A percentile compares a stretch with the other conserved stretches of the same genome.
Evolutionary conservation across 2,329 filamentous ascomycete genomes (phyloP).

Genomic region (Claviceps arundinis): DNA sequence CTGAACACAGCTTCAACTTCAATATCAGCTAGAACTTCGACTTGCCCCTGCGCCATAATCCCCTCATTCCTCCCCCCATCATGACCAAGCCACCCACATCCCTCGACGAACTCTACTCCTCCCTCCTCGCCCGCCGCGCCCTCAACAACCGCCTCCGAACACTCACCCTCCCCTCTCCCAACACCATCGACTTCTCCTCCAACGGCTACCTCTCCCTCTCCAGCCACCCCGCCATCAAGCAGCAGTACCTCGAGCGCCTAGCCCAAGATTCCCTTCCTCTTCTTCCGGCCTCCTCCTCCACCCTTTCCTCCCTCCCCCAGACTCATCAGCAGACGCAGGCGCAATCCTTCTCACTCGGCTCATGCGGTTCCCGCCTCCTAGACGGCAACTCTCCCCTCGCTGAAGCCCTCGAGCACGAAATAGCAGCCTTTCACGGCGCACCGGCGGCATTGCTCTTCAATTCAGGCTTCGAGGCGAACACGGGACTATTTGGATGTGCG

Average conservation of each 20-base stretch:
- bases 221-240: conserved; percentile 33
- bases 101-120: conserved; percentile 17
- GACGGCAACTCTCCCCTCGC: conserved; percentile 36
- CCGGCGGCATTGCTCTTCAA: conserved; percentile 37
- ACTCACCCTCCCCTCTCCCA: conserved; percentile 46
- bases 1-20: too few relatives aligned
- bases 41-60: too few relatives aligned
- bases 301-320: too few relatives aligned
- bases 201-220: conserved; percentile 72
- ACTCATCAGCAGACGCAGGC: too few relatives aligned
- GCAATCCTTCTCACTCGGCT: conserved; percentile 23
- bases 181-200: conserved; percentile 64
- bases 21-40: too few relatives aligned
- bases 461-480: conserved; percentile 54
- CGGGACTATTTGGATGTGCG: conserved; percentile 46
- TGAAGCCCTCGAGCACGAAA: conserved; percentile 30
- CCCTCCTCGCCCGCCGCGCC: conserved; percentile 17
- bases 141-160: conserved; percentile 26
- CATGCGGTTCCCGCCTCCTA: conserved; percentile 38
- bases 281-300: not conserved
- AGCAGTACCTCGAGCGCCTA: conserved; percentile 44
- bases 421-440: conserved; percentile 35
- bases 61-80: not conserved
- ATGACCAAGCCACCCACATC: conserved; percentile 1
- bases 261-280: conserved; percentile 6